Conservation (phyloP, 345 rosid species). For the Ceriops decandra region DNA sequence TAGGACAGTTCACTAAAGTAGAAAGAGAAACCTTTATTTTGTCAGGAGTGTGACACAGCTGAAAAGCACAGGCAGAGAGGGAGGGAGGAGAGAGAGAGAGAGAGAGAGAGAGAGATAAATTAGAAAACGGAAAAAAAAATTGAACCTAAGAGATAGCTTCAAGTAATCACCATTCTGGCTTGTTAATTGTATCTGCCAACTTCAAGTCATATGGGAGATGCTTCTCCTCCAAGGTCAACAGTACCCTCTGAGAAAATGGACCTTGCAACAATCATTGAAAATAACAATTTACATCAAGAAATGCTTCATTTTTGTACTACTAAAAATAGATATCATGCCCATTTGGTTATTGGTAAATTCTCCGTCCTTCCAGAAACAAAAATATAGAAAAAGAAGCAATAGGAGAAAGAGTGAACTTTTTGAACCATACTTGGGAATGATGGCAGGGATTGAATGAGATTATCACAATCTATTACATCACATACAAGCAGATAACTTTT, state of each 20-base stretch:
- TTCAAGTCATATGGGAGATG: conserved; percentile 78
- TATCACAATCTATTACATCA: no score
- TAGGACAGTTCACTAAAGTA: no score
- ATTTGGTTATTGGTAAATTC: neutral
- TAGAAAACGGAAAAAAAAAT: neutral
- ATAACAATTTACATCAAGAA: neutral
- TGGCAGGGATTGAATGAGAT: no score
- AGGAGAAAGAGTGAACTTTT: no score
- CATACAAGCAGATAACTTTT: no score
- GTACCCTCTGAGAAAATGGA: conserved; percentile 87
- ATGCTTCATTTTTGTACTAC: neutral
- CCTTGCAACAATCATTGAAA: conserved; percentile 38
- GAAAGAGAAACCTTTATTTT: neutral
- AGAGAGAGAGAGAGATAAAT: no score
- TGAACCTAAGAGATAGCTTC: neutral
- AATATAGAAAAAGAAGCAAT: no score
- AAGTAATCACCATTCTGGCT: conserved; percentile 78
- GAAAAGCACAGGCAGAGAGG: neutral
- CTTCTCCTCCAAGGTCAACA: conserved; percentile 87
- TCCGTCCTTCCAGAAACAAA: no score
- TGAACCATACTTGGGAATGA: no score
- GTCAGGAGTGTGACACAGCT: neutral
- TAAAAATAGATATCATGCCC: neutral
- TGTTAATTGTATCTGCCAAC: conserved; percentile 74
- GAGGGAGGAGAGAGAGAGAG: neutral